These are phyloP conservation scores for Cryptococcus wingfieldii DNA, from an alignment of 1,284 basidiomycete species.

Conservation along the genomic window DNA sequence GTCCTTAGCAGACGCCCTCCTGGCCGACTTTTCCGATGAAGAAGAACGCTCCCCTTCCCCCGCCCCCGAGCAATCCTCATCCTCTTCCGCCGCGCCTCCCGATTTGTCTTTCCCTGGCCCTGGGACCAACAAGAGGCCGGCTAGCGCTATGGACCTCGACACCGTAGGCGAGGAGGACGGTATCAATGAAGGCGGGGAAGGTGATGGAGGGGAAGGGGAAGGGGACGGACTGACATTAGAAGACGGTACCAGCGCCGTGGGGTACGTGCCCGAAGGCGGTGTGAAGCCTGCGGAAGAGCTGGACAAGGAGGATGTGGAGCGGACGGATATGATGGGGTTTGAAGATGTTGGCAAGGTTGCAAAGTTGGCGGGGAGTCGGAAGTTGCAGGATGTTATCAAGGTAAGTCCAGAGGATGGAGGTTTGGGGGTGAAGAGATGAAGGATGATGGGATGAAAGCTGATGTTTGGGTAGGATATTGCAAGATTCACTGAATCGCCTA, in stretches of 20 bases:
- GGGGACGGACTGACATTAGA: conserved; percentile 40
- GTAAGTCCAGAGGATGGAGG: conserved; percentile 34
- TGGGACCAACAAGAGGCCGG: conserved; percentile 18
- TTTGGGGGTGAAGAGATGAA: not conserved
- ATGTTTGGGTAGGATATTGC: conserved; percentile 67
- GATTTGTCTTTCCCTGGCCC: conserved; percentile 22
- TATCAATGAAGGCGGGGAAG: conserved; percentile 21
- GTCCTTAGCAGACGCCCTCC: conserved; percentile 50
- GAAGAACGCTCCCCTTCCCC: conserved; percentile 14
- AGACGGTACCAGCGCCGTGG: conserved; percentile 40
- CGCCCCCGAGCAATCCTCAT: conserved; percentile 20
- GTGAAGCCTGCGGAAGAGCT: conserved; percentile 88
- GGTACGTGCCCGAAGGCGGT: conserved; percentile 81
- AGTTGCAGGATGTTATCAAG: conserved; percentile 81
- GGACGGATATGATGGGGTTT: conserved; percentile 78
- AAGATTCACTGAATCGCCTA: conserved; percentile 71
- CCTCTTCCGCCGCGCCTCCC: conserved; percentile 33
- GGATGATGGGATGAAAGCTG: not conserved
- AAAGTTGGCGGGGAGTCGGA: conserved; percentile 77
- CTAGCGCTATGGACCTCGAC: conserved; percentile 28
- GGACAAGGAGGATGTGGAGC: conserved; percentile 84
- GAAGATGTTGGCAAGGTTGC: conserved; percentile 83
- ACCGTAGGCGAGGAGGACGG: conserved; percentile 8
- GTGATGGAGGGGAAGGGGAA: conserved; percentile 31
- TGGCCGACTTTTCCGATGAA: conserved; percentile 50